These are phyloP conservation scores for Glycine tomentella DNA, from an alignment of 306 rosid species.

Conservation along the genomic window DNA sequence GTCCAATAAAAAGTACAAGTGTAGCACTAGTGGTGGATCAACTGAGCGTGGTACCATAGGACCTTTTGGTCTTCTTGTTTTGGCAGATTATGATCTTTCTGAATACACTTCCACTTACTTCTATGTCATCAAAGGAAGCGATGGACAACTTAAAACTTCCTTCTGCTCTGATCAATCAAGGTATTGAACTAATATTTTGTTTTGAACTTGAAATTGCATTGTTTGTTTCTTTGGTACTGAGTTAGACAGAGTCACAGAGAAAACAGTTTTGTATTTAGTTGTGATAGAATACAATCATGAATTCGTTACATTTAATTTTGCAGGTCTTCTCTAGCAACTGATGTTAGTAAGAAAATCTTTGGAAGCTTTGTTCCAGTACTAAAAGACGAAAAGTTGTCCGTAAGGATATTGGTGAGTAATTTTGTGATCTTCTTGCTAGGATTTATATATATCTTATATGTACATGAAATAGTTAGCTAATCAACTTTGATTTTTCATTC, in stretches of 20 bases:
- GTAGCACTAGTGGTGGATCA: constrained; percentile 69
- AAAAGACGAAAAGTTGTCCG: constrained; percentile 65
- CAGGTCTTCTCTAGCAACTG: constrained; percentile 81
- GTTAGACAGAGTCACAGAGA: not conserved
- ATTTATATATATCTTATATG: not conserved
- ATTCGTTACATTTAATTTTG: not conserved
- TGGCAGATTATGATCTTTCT: constrained; percentile 68
- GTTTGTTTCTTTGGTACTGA: not conserved
- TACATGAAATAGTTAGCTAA: not conserved
- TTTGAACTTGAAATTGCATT: not conserved
- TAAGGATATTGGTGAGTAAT: constrained; percentile 71
- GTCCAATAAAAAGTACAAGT: constrained; percentile 57
- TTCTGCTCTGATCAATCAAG: constrained; percentile 80
- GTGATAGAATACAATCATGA: not conserved
- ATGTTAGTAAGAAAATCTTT: constrained; percentile 60
- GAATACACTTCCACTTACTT: constrained; percentile 84
- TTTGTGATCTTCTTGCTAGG: not conserved
- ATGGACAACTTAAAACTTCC: constrained; percentile 64
- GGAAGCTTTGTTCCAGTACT: constrained; percentile 77
- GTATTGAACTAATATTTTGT: constrained; percentile 43
- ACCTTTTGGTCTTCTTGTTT: constrained; percentile 81
- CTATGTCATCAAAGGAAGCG: constrained; percentile 66
- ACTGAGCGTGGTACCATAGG: constrained; percentile 73
- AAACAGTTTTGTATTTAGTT: not conserved
- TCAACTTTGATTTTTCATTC: not conserved